phyloP scores from a whole-genome alignment of 371 early-diverging fungal species.

The Lichtheimia corymbifera region DNA sequence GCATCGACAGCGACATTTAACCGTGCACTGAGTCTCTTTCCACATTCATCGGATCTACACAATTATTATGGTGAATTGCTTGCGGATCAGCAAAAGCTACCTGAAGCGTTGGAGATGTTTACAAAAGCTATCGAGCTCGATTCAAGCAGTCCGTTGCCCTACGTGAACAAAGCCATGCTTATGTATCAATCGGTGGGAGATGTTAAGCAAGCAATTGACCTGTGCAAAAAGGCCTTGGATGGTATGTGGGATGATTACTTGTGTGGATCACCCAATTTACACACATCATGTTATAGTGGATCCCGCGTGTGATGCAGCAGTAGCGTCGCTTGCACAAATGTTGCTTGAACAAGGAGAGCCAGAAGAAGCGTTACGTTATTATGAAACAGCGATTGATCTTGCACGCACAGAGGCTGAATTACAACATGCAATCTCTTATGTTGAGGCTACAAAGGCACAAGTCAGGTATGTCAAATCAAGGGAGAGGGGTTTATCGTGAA shows the following conservation, averaged over 20 bases:
- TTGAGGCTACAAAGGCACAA: constrained; percentile 61
- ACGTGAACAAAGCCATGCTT: constrained; percentile 94
- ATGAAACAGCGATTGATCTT: constrained; percentile 82
- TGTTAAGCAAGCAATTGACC: constrained; percentile 66
- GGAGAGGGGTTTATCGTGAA: not conserved
- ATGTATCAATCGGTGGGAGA: constrained; percentile 83
- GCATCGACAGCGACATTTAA: constrained; percentile 82
- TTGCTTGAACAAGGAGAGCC: constrained; percentile 84
- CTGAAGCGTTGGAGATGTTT: constrained; percentile 76
- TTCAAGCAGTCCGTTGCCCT: constrained; percentile 83
- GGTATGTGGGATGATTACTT: constrained; percentile 26
- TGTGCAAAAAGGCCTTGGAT: constrained; percentile 83
- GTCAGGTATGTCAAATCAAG: constrained; percentile 12
- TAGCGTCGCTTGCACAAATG: constrained; percentile 91
- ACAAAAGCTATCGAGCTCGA: constrained; percentile 76
- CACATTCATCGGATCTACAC: constrained; percentile 84
- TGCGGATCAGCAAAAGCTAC: constrained; percentile 81
- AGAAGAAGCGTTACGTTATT: constrained; percentile 80
- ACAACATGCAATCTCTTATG: constrained; percentile 80
- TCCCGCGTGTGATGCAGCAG: constrained; percentile 93
- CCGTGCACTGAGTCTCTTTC: constrained; percentile 78
- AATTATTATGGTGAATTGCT: constrained; percentile 96
- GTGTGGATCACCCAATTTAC: not conserved
- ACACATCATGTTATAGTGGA: constrained; percentile 68
- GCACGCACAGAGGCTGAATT: constrained; percentile 91